phyloP scores from a whole-genome alignment of 176 grass and related monocot genomes.

The Thinopyrum elongatum region DNA sequence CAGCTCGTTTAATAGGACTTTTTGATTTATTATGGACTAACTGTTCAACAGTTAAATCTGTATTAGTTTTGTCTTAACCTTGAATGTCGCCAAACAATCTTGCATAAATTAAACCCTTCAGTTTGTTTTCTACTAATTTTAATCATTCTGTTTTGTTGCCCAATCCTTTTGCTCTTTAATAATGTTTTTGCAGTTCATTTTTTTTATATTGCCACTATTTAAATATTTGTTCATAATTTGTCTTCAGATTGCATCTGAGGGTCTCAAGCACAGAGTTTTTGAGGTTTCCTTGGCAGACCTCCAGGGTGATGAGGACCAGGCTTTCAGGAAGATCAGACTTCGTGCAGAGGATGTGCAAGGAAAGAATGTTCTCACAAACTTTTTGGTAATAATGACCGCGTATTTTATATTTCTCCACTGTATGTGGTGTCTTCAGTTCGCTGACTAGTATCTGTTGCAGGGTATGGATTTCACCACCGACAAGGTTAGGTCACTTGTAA shows the following conservation, averaged over 20 bases:
- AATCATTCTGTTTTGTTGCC: background rate
- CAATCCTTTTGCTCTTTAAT: background rate
- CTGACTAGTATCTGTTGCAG: conserved; percentile 8
- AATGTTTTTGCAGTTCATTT: background rate
- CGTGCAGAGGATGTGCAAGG: conserved; percentile 77
- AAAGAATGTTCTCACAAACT: conserved; percentile 77
- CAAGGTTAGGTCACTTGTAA: conserved; percentile 71
- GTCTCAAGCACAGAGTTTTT: conserved; percentile 82
- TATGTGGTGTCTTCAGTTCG: background rate
- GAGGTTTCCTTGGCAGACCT: conserved; percentile 75
- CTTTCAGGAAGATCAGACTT: conserved; percentile 75
- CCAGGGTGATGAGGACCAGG: conserved; percentile 73
- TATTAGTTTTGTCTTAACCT: background rate
- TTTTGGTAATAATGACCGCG: conserved; percentile 48
- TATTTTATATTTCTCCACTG: background rate
- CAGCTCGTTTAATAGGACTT: background rate
- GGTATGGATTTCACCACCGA: conserved; percentile 70
- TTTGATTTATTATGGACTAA: background rate
- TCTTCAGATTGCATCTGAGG: conserved; percentile 72
- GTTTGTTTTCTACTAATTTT: background rate
- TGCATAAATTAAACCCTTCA: background rate
- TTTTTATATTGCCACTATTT: conserved; percentile 1
- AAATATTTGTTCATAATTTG: background rate
- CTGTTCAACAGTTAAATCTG: background rate
- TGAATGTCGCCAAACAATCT: no score